phyloP scores from a whole-genome alignment of 1,139 yeast species.

The Candida sp. region DNA sequence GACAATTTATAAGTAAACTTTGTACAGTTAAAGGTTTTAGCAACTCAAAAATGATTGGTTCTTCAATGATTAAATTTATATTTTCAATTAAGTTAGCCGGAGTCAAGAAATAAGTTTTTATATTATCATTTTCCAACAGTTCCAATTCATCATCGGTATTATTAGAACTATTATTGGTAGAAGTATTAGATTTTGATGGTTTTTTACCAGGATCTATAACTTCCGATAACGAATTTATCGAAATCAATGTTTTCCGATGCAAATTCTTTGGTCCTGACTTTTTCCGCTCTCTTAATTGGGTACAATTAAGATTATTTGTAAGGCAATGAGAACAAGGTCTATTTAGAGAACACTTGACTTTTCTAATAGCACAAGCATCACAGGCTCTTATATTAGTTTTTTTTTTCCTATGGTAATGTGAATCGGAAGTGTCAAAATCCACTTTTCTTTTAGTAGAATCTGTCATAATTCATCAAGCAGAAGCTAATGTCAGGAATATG shows the following conservation, averaged over 20 bases:
- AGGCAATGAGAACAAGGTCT: conserved; percentile 41
- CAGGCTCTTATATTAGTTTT: conserved; percentile 30
- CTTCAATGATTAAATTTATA: conserved; percentile 16
- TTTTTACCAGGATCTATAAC: conserved; percentile 8
- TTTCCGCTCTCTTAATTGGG: conserved; percentile 34
- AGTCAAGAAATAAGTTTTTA: conserved; percentile 11
- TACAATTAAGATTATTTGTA: conserved; percentile 33
- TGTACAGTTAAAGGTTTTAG: conserved; percentile 28
- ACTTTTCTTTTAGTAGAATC: no score
- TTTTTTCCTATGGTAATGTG: conserved; percentile 15
- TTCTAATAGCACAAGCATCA: conserved; percentile 44
- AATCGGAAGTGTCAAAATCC: no score
- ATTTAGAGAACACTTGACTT: conserved; percentile 36
- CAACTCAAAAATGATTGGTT: conserved; percentile 19
- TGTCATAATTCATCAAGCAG: no score
- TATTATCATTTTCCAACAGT: conserved; percentile 1
- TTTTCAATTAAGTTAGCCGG: conserved; percentile 19
- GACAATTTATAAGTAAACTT: conserved; percentile 21
- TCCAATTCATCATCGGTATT: conserved; percentile 2
- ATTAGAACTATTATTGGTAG: no score
- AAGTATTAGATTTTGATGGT: conserved; percentile 3
- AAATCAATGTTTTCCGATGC: conserved; percentile 34
- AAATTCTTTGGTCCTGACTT: conserved; percentile 42
- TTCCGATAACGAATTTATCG: conserved; percentile 25
- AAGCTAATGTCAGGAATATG: no score